phyloP scores from a whole-genome alignment of 345 rosid species.

The Brassica nigra region DNA sequence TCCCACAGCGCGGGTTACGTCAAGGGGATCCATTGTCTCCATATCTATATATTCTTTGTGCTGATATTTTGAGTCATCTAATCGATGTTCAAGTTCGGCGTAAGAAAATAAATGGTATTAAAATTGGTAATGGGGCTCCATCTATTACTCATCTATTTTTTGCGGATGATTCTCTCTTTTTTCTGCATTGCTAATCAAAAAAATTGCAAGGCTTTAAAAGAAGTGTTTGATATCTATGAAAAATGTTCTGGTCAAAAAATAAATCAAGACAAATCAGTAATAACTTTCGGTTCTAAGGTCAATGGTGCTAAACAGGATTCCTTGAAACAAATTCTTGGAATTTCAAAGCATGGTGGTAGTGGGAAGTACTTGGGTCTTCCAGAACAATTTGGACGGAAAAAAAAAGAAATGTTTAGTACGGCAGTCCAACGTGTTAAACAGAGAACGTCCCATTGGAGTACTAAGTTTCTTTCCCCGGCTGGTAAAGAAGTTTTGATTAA shows the following conservation, averaged over 20 bases:
- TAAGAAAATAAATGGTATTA: neutral
- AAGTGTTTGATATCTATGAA: neutral
- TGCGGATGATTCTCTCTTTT: too few relatives aligned
- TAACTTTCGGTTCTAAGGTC: neutral
- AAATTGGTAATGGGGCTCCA: neutral
- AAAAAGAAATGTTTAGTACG: too few relatives aligned
- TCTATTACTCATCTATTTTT: too few relatives aligned
- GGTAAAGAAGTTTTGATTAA: neutral
- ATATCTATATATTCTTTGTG: neutral
- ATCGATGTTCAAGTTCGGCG: neutral
- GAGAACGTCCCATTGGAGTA: too few relatives aligned
- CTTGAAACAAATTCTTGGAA: neutral
- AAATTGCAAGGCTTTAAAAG: too few relatives aligned
- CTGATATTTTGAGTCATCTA: neutral
- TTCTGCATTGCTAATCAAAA: too few relatives aligned
- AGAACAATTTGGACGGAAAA: too few relatives aligned
- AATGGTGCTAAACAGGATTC: neutral
- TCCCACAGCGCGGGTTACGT: neutral
- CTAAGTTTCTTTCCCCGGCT: too few relatives aligned
- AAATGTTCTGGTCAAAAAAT: neutral
- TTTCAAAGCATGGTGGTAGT: neutral
- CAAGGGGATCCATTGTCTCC: neutral
- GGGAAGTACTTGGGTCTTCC: neutral
- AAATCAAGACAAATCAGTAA: neutral
- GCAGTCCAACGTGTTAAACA: too few relatives aligned